phyloP scores from a whole-genome alignment of 768 basidiomycete genomes.

The Rhizopogon roseolus region DNA sequence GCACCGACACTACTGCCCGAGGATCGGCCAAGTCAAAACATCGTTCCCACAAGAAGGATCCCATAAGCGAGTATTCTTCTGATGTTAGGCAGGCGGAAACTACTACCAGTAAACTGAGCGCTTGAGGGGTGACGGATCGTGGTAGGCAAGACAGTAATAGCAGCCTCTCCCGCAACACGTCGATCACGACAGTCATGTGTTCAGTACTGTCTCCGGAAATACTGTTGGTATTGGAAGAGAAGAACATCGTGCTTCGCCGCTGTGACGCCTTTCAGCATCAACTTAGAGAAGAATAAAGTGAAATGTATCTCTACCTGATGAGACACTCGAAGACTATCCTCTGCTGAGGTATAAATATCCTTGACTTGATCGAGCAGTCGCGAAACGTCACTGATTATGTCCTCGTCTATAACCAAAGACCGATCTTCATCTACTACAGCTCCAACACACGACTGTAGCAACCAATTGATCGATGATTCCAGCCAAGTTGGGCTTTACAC shows the following conservation, averaged over 20 bases:
- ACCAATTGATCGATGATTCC: conserved; percentile 25
- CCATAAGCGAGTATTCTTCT: conserved; percentile 48
- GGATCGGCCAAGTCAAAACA: conserved; percentile 40
- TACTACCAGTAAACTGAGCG: conserved; percentile 58
- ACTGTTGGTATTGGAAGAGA: conserved; percentile 23
- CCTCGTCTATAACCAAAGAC: conserved; percentile 30
- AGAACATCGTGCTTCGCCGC: conserved; percentile 39
- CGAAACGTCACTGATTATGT: conserved; percentile 39
- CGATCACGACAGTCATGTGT: conserved; percentile 26
- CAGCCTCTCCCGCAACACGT: conserved; percentile 31
- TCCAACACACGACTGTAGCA: conserved; percentile 14
- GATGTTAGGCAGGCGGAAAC: conserved; percentile 49
- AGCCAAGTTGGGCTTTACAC: conserved; percentile 22
- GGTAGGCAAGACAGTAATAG: conserved; percentile 39
- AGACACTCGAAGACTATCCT: conserved; percentile 38
- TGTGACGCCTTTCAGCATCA: conserved; percentile 12
- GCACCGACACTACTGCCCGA: conserved; percentile 44
- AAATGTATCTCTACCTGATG: conserved; percentile 35
- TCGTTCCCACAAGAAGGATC: conserved; percentile 53
- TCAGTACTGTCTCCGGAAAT: conserved; percentile 1
- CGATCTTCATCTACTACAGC: conserved; percentile 15
- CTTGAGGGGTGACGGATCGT: conserved; percentile 40
- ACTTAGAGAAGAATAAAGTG: neutral
- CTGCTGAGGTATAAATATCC: conserved; percentile 47
- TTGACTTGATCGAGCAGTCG: conserved; percentile 39